Percentiles rank a stretch among this genome's conserved stretches.
phyloP scores from a whole-genome alignment of 306 rosid genomes.

The Prunus campanulata region DNA sequence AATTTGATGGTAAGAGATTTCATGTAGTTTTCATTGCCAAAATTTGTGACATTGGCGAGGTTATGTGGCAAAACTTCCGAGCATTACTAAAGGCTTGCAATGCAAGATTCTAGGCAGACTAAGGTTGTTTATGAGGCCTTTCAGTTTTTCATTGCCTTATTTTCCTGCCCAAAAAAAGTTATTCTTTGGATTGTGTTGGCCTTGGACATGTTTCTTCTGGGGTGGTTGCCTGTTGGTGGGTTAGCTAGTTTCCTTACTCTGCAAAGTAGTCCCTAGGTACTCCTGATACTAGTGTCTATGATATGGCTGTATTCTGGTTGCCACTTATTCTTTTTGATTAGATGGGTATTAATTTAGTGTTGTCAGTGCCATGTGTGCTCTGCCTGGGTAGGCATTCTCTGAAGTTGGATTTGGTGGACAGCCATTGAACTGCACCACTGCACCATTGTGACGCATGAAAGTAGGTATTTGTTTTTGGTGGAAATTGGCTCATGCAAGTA shows the following conservation, averaged over 20 bases:
- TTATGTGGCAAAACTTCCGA: neutral
- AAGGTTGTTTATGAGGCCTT: neutral
- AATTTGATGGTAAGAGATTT: neutral
- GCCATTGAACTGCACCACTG: neutral
- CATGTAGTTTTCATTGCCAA: neutral
- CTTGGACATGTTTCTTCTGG: neutral
- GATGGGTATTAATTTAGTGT: neutral
- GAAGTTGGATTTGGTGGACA: slow-evolving; percentile 2
- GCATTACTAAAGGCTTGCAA: neutral
- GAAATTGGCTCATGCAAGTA: neutral
- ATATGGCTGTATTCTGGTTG: neutral
- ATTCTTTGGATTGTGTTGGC: neutral
- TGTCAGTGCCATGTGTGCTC: neutral
- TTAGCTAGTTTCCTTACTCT: neutral
- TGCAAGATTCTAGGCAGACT: neutral
- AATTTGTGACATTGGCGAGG: neutral
- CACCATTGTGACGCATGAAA: neutral
- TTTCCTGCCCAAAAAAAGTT: neutral
- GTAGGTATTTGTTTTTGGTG: neutral
- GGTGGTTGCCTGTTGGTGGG: neutral
- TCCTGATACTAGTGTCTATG: neutral
- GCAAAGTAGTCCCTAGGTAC: neutral
- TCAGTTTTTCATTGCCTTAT: neutral
- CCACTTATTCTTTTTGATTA: neutral
- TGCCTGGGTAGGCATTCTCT: neutral